Conservation (phyloP, 2,329 filamentous ascomycete genomes). For the Xylariaceae sp. region DNA sequence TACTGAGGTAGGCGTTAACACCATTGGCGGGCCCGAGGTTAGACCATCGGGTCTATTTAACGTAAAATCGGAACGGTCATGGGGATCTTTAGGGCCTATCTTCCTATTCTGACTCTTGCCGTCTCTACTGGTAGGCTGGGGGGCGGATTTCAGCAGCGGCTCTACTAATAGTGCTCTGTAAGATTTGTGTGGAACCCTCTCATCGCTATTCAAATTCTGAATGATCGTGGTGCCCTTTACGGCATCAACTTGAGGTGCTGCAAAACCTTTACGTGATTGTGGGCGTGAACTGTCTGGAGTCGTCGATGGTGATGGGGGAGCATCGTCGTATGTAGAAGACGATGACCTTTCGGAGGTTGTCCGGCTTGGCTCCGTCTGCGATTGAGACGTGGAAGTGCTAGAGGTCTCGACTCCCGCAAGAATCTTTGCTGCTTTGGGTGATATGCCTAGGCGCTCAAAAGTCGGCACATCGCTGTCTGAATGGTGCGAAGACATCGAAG, state of each 20-base stretch:
- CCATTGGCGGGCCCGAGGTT: slow-evolving; percentile 20
- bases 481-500: slow-evolving; percentile 31
- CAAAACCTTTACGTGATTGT: slow-evolving; percentile 43
- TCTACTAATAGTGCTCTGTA: slow-evolving; percentile 14
- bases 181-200: slow-evolving; percentile 8
- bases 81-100: slow-evolving; percentile 30
- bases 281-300: slow-evolving; percentile 49
- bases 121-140: slow-evolving; percentile 10
- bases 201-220: slow-evolving; percentile 14
- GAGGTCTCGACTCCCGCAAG: slow-evolving; percentile 23
- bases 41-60: slow-evolving; percentile 8
- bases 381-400: slow-evolving; percentile 28
- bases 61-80: slow-evolving; percentile 19
- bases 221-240: slow-evolving; percentile 6
- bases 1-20: slow-evolving; percentile 25
- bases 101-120: slow-evolving; percentile 31
- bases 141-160: slow-evolving; percentile 7
- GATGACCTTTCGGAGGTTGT: slow-evolving; percentile 44
- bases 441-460: slow-evolving; percentile 33
- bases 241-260: slow-evolving; percentile 24
- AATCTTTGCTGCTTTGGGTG: slow-evolving; percentile 30
- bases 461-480: slow-evolving; percentile 36
- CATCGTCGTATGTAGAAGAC: slow-evolving; percentile 46
- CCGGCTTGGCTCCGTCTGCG: slow-evolving; percentile 32
- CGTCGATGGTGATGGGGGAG: slow-evolving; percentile 42